These are phyloP conservation scores for Acrocalymma vagum DNA, from an alignment of 2,329 filamentous ascomycete species.

Conservation along the genomic window DNA sequence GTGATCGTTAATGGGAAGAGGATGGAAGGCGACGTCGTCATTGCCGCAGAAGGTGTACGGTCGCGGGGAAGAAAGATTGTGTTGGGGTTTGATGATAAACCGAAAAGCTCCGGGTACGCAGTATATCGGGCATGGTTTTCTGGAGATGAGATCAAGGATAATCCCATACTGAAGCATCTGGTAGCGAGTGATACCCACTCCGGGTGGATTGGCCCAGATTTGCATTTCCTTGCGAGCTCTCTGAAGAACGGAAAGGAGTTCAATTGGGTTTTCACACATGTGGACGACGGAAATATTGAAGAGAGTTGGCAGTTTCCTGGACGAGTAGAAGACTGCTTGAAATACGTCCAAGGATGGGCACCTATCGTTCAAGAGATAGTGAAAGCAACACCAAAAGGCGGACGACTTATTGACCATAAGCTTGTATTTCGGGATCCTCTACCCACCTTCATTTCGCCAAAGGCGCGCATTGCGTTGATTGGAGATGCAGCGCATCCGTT, in stretches of 20 bases:
- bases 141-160: constrained; percentile 34
- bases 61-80: constrained; percentile 62
- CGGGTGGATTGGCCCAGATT: constrained; percentile 43
- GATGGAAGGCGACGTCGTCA: constrained; percentile 57
- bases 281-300: constrained; percentile 49
- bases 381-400: constrained; percentile 40
- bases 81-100: constrained; percentile 61
- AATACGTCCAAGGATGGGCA: constrained; percentile 40
- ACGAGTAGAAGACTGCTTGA: constrained; percentile 38
- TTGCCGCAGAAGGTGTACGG: constrained; percentile 63
- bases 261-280: constrained; percentile 47
- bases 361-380: constrained; percentile 42
- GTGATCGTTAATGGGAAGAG: constrained; percentile 59
- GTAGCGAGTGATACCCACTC: constrained; percentile 43
- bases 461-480: constrained; percentile 58
- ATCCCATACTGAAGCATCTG: constrained; percentile 37
- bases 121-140: constrained; percentile 59
- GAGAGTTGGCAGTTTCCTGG: constrained; percentile 45
- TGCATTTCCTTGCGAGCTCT: constrained; percentile 46
- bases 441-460: constrained; percentile 60
- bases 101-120: constrained; percentile 62
- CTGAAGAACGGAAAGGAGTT: constrained; percentile 45
- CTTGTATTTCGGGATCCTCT: constrained; percentile 63
- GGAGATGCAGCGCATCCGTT: constrained; percentile 65
- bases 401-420: constrained; percentile 60